Conservation (phyloP, 148 eudicot species). For the Euryodendron excelsum region DNA sequence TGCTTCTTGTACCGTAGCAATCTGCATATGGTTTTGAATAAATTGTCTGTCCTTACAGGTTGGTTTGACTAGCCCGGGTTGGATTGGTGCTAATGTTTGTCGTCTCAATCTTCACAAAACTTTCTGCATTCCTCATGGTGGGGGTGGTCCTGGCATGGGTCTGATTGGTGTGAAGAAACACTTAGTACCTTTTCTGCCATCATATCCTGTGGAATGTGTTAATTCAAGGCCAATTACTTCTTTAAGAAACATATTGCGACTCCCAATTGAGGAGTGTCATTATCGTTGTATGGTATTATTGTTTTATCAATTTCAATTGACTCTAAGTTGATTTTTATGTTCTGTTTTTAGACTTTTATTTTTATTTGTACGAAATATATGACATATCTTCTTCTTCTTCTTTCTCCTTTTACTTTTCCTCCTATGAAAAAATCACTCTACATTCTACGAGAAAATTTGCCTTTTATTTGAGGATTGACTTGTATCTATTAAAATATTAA, state of each 20-base stretch:
- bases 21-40: not conserved
- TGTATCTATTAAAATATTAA: not conserved
- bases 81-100: constrained; percentile 97
- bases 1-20: not conserved
- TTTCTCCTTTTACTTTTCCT: no score
- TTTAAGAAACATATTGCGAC: not conserved
- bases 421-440: no score
- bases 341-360: not conserved
- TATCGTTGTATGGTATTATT: not conserved
- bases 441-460: not conserved
- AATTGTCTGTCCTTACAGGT: constrained; percentile 45
- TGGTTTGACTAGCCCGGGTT: constrained; percentile 97
- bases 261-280: not conserved
- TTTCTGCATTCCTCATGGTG: constrained; percentile 98
- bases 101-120: constrained; percentile 99
- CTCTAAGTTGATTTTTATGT: not conserved
- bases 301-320: not conserved
- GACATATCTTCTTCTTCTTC: not conserved
- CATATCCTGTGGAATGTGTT: constrained; percentile 92
- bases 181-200: constrained; percentile 92
- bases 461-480: not conserved
- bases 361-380: not conserved
- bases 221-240: not conserved
- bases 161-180: constrained; percentile 99
- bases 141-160: constrained; percentile 99